Percentiles rank a stretch among this genome's conserved stretches.
Conservation (phyloP, 2,329 filamentous ascomycete species). For the Penicillium corylophilum region DNA sequence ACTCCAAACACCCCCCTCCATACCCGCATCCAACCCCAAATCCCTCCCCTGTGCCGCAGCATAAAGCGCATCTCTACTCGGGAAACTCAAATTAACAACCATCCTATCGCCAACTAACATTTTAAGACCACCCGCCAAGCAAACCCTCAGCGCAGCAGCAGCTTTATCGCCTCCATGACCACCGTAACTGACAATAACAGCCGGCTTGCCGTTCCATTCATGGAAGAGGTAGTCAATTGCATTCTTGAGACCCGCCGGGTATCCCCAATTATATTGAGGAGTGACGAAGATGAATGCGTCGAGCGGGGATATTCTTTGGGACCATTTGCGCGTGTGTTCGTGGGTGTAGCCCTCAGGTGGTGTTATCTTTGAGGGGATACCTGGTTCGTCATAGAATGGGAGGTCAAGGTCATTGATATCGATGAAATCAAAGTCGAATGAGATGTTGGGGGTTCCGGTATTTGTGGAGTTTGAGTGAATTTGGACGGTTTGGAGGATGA, state of each 20-base stretch:
- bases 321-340: background rate
- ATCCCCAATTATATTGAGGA: constrained; percentile 56
- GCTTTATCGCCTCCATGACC: background rate
- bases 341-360: background rate
- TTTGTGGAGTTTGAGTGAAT: background rate
- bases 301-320: background rate
- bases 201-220: constrained; percentile 59
- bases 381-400: background rate
- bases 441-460: background rate
- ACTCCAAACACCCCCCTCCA: background rate
- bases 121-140: background rate
- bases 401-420: background rate
- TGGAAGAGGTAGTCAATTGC: constrained; percentile 62
- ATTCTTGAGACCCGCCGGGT: constrained; percentile 59
- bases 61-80: background rate
- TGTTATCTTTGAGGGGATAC: background rate
- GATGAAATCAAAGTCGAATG: background rate
- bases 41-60: background rate
- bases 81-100: background rate
- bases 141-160: background rate
- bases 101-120: background rate
- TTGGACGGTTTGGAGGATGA: background rate
- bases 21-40: background rate
- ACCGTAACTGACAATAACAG: constrained; percentile 44
- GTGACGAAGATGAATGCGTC: constrained; percentile 45